Conservation (phyloP, 441 rosid genomes). For the Arabidopsis hybrid region DNA sequence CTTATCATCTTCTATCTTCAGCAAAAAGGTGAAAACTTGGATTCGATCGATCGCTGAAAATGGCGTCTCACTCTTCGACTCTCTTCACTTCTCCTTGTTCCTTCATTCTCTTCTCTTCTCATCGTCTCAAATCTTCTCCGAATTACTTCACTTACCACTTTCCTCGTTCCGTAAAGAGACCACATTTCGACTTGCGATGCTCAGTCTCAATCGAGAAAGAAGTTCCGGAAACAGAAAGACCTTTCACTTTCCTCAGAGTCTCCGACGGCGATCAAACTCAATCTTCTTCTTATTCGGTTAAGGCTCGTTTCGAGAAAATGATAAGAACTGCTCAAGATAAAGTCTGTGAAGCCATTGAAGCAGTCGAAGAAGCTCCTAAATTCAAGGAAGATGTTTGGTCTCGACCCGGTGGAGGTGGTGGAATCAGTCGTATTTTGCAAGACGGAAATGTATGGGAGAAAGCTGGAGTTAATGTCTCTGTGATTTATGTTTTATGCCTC, state of each 20-base stretch:
- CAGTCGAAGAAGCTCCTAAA: neutral
- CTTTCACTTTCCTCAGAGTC: conserved; percentile 1
- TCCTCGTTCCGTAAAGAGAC: neutral
- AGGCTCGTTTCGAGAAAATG: conserved; percentile 22
- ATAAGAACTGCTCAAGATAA: neutral
- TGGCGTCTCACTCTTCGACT: neutral
- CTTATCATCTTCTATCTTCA: neutral
- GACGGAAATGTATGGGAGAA: neutral
- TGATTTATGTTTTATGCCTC: conserved; percentile 11
- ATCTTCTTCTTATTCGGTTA: neutral
- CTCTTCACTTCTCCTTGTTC: neutral
- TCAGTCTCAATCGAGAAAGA: conserved; percentile 13
- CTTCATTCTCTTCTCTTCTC: neutral
- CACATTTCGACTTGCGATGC: neutral
- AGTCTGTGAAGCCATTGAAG: conserved; percentile 21
- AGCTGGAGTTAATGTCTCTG: conserved; percentile 17
- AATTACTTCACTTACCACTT: neutral
- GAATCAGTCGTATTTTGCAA: conserved; percentile 12
- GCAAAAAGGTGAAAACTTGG: neutral
- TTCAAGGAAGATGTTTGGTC: conserved; percentile 25
- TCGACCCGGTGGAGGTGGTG: neutral
- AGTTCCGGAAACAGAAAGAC: conserved; percentile 12
- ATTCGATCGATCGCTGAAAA: neutral
- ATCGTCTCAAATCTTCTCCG: neutral
- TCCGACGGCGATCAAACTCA: neutral